Percentiles rank a stretch among this genome's conserved stretches.
These are phyloP conservation scores for Leccinum fibrillosum DNA, from an alignment of 768 basidiomycete species.

Conservation along the genomic window DNA sequence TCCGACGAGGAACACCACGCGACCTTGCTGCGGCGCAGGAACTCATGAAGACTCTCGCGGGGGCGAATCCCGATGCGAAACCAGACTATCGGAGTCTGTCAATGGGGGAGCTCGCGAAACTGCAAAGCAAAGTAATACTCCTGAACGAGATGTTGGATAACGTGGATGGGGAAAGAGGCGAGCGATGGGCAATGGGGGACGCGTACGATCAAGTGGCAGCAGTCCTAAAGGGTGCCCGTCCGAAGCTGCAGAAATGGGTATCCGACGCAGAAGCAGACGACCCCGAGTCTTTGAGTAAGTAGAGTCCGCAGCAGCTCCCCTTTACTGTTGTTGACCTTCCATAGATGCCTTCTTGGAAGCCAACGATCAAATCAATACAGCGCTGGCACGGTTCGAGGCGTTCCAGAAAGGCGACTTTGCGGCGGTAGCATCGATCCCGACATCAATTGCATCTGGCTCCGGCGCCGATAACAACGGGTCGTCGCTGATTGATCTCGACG, in stretches of 20 bases:
- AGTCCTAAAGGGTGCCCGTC: conserved; percentile 76
- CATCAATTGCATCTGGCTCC: conserved; percentile 44
- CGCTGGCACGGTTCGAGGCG: conserved; percentile 84
- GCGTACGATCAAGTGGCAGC: conserved; percentile 95
- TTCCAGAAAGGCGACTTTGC: conserved; percentile 91
- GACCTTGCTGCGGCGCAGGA: conserved; percentile 96
- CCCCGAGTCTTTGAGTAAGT: conserved; percentile 82
- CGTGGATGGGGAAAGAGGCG: conserved; percentile 65
- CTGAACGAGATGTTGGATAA: conserved; percentile 98
- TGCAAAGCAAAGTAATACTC: conserved; percentile 94
- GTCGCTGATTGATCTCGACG: conserved; percentile 81
- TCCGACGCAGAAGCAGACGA: conserved; percentile 89
- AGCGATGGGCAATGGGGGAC: conserved; percentile 84
- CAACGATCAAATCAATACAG: conserved; percentile 97
- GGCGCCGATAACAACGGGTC: conserved; percentile 21
- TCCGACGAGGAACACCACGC: conserved; percentile 91
- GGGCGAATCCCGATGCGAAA: conserved; percentile 92
- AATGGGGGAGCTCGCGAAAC: conserved; percentile 84
- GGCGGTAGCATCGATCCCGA: conserved; percentile 66
- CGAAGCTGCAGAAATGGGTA: conserved; percentile 98
- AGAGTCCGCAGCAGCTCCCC: not conserved
- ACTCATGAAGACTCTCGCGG: conserved; percentile 92
- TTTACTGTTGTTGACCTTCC: not conserved
- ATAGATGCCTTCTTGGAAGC: conserved; percentile 90
- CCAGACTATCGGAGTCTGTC: conserved; percentile 93